Conservation (phyloP, 2,329 filamentous ascomycete species). For the Aspergillus nomiae region DNA sequence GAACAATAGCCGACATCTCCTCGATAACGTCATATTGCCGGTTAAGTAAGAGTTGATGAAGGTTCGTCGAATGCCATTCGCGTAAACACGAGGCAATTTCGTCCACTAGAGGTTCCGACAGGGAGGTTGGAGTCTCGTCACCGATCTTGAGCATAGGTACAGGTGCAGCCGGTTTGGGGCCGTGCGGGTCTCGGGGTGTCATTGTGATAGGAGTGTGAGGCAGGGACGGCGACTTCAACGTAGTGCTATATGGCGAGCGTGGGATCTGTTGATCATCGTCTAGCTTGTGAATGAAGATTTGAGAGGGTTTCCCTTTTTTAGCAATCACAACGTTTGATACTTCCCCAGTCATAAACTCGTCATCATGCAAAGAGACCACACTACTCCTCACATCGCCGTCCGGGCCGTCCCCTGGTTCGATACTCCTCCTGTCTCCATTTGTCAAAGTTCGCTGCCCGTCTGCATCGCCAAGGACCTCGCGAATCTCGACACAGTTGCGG, state of each 20-base stretch:
- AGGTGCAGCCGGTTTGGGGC: conserved; percentile 76
- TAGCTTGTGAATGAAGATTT: conserved; percentile 40
- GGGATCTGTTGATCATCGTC: conserved; percentile 36
- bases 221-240: conserved; percentile 32
- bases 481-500: conserved; percentile 88
- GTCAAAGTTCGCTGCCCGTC: conserved; percentile 46
- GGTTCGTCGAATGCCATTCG: conserved; percentile 97
- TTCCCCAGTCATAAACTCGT: conserved; percentile 28
- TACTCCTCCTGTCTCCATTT: conserved; percentile 38
- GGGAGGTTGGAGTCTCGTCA: conserved; percentile 90
- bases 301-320: conserved; percentile 44
- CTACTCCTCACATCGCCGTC: conserved; percentile 34
- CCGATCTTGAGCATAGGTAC: conserved; percentile 98
- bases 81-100: conserved; percentile 95
- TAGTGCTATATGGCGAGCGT: conserved; percentile 28
- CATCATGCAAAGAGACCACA: conserved; percentile 28
- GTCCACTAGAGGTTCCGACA: conserved; percentile 87
- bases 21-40: conserved; percentile 81
- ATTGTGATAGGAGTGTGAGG: conserved; percentile 35
- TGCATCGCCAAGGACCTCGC: conserved; percentile 81
- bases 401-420: conserved; percentile 33
- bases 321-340: conserved; percentile 37
- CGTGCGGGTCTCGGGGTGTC: conserved; percentile 62
- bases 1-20: conserved; percentile 76
- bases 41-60: conserved; percentile 85